phyloP scores from a whole-genome alignment of 352 stramenopile genomes.

The Phytopythium kandeliae region DNA sequence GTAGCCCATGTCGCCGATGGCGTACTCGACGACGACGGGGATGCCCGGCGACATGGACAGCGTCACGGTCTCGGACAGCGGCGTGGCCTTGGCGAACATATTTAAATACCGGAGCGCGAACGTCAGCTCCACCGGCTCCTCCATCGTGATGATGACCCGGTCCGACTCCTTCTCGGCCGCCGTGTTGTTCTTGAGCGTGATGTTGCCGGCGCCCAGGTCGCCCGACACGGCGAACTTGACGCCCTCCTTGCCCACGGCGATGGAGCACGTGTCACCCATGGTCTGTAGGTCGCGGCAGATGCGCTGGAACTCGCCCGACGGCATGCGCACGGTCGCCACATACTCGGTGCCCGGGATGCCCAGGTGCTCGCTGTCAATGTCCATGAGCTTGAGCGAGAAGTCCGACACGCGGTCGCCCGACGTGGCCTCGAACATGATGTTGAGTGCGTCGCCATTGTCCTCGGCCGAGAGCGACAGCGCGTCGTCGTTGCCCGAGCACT shows the following conservation, averaged over 20 bases:
- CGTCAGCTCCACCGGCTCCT: constrained; percentile 97
- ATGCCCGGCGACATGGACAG: constrained; percentile 97
- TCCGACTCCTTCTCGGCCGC: constrained; percentile 84
- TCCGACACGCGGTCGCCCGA: constrained; percentile 92
- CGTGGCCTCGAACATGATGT: constrained; percentile 97
- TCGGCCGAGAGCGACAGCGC: constrained; percentile 98
- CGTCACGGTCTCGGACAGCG: constrained; percentile 92
- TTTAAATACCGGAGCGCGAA: constrained; percentile 99
- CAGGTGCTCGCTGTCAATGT: constrained; percentile 99
- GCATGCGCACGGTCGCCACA: constrained; percentile 94
- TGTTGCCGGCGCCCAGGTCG: constrained; percentile 96
- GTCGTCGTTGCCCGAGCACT: constrained; percentile 98
- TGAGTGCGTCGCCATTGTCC: constrained; percentile 94
- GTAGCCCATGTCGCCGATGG: constrained; percentile 96
- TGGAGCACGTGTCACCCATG: constrained; percentile 97
- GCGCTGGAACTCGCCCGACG: constrained; percentile 95
- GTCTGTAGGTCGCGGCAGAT: constrained; percentile 98
- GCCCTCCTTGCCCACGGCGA: constrained; percentile 96
- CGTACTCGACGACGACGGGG: constrained; percentile 98
- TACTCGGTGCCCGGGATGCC: constrained; percentile 99
- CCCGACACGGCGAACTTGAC: constrained; percentile 97
- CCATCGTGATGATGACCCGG: constrained; percentile 97
- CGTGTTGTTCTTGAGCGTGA: constrained; percentile 90
- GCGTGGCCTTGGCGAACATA: constrained; percentile 99
- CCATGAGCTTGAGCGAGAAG: constrained; percentile 99